Percentiles rank a stretch among this genome's conserved stretches.
phyloP scores from a whole-genome alignment of 805 yeast species.

The Ogataea nonfermentans region DNA sequence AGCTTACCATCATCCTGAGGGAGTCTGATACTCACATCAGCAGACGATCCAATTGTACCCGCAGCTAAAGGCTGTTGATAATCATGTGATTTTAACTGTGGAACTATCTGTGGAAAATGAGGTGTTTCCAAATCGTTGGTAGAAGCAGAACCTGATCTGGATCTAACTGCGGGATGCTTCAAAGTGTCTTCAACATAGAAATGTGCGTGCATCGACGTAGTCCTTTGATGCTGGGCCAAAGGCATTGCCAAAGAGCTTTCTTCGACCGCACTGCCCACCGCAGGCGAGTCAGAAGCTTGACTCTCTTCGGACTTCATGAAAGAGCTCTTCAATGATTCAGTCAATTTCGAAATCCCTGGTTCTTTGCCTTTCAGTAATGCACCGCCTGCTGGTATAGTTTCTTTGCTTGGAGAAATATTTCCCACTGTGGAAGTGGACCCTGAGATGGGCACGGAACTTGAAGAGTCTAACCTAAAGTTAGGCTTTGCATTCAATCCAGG shows the following conservation, averaged over 20 bases:
- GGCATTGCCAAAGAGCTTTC: conserved; percentile 6
- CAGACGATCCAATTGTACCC: conserved; percentile 5
- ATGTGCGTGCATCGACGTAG: conserved; percentile 75
- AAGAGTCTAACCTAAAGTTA: conserved; percentile 2
- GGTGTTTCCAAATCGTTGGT: conserved; percentile 27
- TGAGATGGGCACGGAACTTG: conserved; percentile 3
- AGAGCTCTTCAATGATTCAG: conserved; percentile 24
- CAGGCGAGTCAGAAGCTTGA: neutral
- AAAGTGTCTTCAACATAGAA: conserved; percentile 67
- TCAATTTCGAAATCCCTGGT: conserved; percentile 21
- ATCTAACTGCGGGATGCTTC: conserved; percentile 44
- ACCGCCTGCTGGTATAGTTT: conserved; percentile 25
- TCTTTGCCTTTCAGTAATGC: conserved; percentile 33
- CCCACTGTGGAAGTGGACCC: conserved; percentile 1
- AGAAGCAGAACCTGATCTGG: conserved; percentile 34
- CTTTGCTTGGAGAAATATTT: conserved; percentile 12
- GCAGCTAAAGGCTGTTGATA: conserved; percentile 5
- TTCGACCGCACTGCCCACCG: conserved; percentile 2
- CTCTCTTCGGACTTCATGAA: conserved; percentile 3
- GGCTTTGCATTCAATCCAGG: conserved; percentile 1
- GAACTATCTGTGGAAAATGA: conserved; percentile 8
- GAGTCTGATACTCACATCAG: conserved; percentile 36
- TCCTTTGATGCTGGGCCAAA: conserved; percentile 42
- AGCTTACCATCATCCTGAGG: conserved; percentile 54
- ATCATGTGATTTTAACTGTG: conserved; percentile 10